A percentile compares a stretch with the other conserved stretches of the same genome.
These are phyloP conservation scores for Thymus quinquecostatus DNA, from an alignment of 257 asterid genomes.

Conservation along the genomic window DNA sequence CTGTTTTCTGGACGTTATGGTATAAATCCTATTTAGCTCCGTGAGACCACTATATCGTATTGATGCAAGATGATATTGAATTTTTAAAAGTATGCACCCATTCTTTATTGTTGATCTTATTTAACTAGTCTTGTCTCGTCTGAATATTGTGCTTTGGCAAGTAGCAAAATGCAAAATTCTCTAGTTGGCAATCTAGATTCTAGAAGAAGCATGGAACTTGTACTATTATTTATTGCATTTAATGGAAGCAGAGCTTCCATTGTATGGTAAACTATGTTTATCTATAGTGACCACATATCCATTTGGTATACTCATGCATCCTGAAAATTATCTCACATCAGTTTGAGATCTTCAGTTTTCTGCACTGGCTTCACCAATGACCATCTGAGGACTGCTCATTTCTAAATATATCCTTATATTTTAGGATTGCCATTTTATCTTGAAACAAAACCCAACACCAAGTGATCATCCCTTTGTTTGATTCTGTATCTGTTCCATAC, in stretches of 20 bases:
- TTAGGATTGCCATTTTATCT: conserved; percentile 6
- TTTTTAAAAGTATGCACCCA: not conserved
- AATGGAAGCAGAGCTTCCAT: not conserved
- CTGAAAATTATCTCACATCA: conserved; percentile 18
- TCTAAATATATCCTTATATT: conserved; percentile 3
- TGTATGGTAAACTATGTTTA: conserved; percentile 4
- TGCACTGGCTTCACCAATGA: conserved; percentile 16
- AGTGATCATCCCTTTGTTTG: not conserved
- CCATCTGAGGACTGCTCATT: not conserved
- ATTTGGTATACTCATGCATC: conserved; percentile 7
- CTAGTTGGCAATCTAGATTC: conserved; percentile 1
- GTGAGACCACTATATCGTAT: not conserved
- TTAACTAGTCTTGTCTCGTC: conserved; percentile 4
- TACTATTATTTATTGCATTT: not conserved
- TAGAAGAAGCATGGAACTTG: not conserved
- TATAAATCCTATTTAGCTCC: not conserved
- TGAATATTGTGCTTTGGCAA: conserved; percentile 2
- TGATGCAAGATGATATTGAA: not conserved
- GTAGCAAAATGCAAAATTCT: conserved; percentile 15
- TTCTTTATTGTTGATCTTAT: conserved; percentile 5
- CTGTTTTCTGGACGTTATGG: not conserved
- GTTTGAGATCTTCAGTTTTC: conserved; percentile 23
- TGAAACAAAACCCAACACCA: conserved; percentile 2
- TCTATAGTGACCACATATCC: conserved; percentile 1
- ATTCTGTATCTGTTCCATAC: conserved; percentile 14